Conservation (phyloP, 371 early-diverging fungal species). For the Amoeboradix gromovi region DNA sequence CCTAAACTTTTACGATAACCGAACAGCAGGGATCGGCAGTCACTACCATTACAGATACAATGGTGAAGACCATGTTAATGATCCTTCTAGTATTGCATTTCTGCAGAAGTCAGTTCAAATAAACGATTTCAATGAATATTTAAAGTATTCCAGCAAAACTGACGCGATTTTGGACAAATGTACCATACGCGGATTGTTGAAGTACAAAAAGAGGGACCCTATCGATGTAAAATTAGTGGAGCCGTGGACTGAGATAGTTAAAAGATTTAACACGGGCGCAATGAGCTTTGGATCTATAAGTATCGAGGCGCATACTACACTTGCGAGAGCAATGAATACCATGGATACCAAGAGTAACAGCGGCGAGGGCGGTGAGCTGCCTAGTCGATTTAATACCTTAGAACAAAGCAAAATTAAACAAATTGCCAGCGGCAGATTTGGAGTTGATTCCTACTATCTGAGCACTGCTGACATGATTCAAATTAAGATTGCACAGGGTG, state of each 20-base stretch:
- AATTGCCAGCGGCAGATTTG: slow-evolving; percentile 85
- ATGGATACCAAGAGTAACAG: slow-evolving; percentile 86
- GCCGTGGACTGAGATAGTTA: slow-evolving; percentile 76
- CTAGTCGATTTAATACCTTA: slow-evolving; percentile 31
- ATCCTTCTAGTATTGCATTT: slow-evolving; percentile 50
- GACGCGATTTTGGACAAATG: slow-evolving; percentile 55
- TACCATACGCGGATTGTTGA: slow-evolving; percentile 76
- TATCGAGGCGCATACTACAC: slow-evolving; percentile 59
- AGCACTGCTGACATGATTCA: slow-evolving; percentile 77
- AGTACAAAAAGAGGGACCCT: slow-evolving; percentile 42
- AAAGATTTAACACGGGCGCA: slow-evolving; percentile 85
- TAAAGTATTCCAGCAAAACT: slow-evolving; percentile 41
- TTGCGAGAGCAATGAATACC: slow-evolving; percentile 77
- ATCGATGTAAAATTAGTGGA: slow-evolving; percentile 78
- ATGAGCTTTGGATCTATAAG: slow-evolving; percentile 96
- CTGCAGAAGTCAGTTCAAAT: slow-evolving; percentile 81
- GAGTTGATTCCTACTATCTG: slow-evolving; percentile 73
- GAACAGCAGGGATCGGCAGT: too few species aligned
- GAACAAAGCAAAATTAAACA: slow-evolving; percentile 69
- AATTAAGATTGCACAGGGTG: slow-evolving; percentile 95
- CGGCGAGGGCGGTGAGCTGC: slow-evolving; percentile 91
- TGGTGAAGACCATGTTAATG: slow-evolving; percentile 66
- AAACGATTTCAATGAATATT: slow-evolving; percentile 57
- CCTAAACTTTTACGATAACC: too few species aligned
- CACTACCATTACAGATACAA: slow-evolving; percentile 87